Evolutionary conservation across 106 monocot genomes (phyloP).

Genomic region (Allium sativum): DNA sequence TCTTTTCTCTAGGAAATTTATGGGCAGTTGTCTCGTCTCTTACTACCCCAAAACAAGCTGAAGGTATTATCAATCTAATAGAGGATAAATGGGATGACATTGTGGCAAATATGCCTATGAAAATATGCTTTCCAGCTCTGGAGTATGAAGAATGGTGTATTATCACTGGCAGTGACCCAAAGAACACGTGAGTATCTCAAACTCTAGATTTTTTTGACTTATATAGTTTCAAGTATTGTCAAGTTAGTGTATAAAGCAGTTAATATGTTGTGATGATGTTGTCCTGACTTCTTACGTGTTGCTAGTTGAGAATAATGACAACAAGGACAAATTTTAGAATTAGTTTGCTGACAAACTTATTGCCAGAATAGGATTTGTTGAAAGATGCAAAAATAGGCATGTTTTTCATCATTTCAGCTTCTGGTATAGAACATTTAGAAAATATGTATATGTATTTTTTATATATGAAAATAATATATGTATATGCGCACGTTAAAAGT

Average conservation of each 20-base stretch:
- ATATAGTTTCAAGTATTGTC: neutral
- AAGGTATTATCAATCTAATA: constrained; percentile 70
- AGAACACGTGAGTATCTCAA: constrained; percentile 62
- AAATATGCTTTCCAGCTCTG: constrained; percentile 84
- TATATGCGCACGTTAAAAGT: no score
- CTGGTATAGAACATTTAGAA: no score
- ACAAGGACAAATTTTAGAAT: no score
- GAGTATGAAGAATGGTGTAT: constrained; percentile 90
- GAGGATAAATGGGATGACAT: constrained; percentile 93
- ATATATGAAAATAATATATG: no score
- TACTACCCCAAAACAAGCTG: constrained; percentile 64
- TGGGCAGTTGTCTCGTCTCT: constrained; percentile 86
- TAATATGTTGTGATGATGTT: no score
- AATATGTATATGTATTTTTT: no score
- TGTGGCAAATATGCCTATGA: constrained; percentile 79
- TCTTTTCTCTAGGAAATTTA: constrained; percentile 89
- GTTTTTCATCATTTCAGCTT: no score
- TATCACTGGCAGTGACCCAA: constrained; percentile 91
- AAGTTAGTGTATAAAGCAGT: neutral
- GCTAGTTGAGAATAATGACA: no score
- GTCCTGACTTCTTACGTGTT: no score
- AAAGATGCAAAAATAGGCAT: no score
- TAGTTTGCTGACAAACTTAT: no score
- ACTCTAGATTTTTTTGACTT: neutral
- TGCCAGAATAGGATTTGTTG: no score